phyloP scores from a whole-genome alignment of 352 stramenopile species.

The Globisporangium barbulae region DNA sequence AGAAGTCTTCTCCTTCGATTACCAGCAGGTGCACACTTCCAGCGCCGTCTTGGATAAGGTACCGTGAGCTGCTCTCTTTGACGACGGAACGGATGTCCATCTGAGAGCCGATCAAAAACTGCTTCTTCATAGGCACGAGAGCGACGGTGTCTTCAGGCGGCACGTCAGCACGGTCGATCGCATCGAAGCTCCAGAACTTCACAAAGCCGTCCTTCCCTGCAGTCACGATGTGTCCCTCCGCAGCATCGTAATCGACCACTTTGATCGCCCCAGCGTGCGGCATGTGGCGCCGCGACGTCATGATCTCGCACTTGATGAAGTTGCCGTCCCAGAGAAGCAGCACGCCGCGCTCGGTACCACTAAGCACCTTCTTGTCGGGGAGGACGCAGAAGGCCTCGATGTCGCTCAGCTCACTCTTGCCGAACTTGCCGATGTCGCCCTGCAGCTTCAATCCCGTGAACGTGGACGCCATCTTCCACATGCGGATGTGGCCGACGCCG shows the following conservation, averaged over 20 bases:
- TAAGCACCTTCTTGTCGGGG: slow-evolving; percentile 94
- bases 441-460: slow-evolving; percentile 96
- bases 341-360: slow-evolving; percentile 78
- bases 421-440: slow-evolving; percentile 95
- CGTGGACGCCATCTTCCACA: slow-evolving; percentile 96
- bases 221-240: slow-evolving; percentile 50
- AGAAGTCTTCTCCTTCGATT: slow-evolving; percentile 30
- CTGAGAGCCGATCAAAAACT: slow-evolving; percentile 47
- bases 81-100: slow-evolving; percentile 75
- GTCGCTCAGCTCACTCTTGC: slow-evolving; percentile 93
- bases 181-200: slow-evolving; percentile 87
- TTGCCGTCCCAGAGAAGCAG: slow-evolving; percentile 94
- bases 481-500: slow-evolving; percentile 92
- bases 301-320: slow-evolving; percentile 94
- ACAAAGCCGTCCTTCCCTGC: slow-evolving; percentile 84
- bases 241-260: slow-evolving; percentile 63
- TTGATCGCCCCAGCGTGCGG: slow-evolving; percentile 74
- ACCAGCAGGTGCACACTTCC: slow-evolving; percentile 51
- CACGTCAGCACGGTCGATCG: slow-evolving; percentile 86
- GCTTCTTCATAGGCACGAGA: slow-evolving; percentile 58
- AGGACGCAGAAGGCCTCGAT: slow-evolving; percentile 92
- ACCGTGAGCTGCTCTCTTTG: slow-evolving; percentile 33
- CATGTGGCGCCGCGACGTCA: slow-evolving; percentile 56
- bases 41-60: slow-evolving; percentile 61
- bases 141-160: slow-evolving; percentile 74